These are phyloP conservation scores for Paraphaeosphaeria sporulosa DNA, from an alignment of 2,329 filamentous ascomycete genomes.

Conservation along the genomic window DNA sequence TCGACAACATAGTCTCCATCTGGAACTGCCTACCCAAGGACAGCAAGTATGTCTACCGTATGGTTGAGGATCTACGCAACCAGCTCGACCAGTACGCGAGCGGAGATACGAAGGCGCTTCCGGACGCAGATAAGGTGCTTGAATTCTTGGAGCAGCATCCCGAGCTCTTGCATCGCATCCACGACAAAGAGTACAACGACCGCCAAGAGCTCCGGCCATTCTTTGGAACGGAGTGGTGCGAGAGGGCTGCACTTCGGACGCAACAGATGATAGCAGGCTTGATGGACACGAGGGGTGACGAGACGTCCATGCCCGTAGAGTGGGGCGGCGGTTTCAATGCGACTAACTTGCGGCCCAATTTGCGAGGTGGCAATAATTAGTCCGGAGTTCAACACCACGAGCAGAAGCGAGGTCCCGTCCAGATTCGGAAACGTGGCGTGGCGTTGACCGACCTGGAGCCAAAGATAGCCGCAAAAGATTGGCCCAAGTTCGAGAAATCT, in stretches of 20 bases:
- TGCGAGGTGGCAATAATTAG: not conserved
- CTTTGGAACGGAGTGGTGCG: slow-evolving; percentile 21
- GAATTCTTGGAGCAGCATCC: slow-evolving; percentile 17
- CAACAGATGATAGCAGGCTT: slow-evolving; percentile 1
- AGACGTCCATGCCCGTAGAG: not conserved
- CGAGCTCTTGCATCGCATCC: slow-evolving; percentile 17
- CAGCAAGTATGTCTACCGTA: slow-evolving; percentile 29
- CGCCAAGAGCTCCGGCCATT: slow-evolving; percentile 16
- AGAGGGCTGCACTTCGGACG: not conserved
- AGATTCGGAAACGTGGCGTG: not conserved
- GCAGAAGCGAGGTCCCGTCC: not conserved
- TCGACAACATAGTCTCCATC: slow-evolving; percentile 25
- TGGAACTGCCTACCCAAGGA: slow-evolving; percentile 30
- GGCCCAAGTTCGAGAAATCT: not conserved
- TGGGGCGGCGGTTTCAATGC: not conserved
- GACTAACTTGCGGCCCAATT: not conserved
- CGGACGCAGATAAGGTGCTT: slow-evolving; percentile 13
- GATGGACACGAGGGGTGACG: not conserved
- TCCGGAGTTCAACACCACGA: not conserved
- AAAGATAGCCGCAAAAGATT: not conserved
- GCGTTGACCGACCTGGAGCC: not conserved
- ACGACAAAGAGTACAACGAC: slow-evolving; percentile 20
- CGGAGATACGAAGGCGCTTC: not conserved
- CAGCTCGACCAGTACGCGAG: slow-evolving; percentile 11
- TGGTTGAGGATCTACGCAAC: slow-evolving; percentile 22